Percentiles rank a stretch among this genome's conserved stretches.
Evolutionary conservation across 768 basidiomycete genomes (phyloP).

Genomic region (Lentinula lateritia): DNA sequence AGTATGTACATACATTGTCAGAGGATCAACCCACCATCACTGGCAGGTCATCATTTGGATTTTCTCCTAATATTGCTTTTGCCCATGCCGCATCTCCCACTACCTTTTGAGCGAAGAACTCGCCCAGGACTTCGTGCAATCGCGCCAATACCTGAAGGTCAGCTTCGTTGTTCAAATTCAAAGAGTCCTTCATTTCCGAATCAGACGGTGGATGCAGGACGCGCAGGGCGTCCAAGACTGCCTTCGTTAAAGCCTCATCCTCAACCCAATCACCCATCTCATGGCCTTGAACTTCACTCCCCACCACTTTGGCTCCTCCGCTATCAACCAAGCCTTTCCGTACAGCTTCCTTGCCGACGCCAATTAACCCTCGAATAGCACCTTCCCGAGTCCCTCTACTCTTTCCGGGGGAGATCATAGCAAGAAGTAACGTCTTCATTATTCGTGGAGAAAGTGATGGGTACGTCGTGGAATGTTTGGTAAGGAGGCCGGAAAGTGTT

Average conservation of each 20-base stretch:
- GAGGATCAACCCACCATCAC: background rate
- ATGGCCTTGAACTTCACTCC: slow-evolving; percentile 50
- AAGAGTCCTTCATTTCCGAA: slow-evolving; percentile 52
- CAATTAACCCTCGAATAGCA: slow-evolving; percentile 80
- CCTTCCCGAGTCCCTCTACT: slow-evolving; percentile 83
- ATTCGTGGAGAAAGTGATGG: slow-evolving; percentile 83
- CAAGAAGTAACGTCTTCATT: slow-evolving; percentile 89
- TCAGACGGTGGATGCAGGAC: slow-evolving; percentile 54
- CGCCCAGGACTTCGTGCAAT: slow-evolving; percentile 52
- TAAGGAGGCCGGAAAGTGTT: slow-evolving; percentile 76
- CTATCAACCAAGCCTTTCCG: slow-evolving; percentile 78
- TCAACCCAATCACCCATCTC: slow-evolving; percentile 21
- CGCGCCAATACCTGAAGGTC: slow-evolving; percentile 43
- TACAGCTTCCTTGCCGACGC: slow-evolving; percentile 81
- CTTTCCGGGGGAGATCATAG: slow-evolving; percentile 69
- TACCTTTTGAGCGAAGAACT: slow-evolving; percentile 54
- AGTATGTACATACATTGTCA: background rate
- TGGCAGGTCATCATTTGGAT: background rate
- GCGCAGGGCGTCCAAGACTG: slow-evolving; percentile 62
- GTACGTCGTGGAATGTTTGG: slow-evolving; percentile 83
- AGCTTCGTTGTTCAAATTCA: slow-evolving; percentile 41
- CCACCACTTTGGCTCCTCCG: slow-evolving; percentile 72
- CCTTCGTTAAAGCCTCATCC: slow-evolving; percentile 42
- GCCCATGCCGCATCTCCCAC: slow-evolving; percentile 63
- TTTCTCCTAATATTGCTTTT: slow-evolving; percentile 42